Base-by-base conservation (phyloP, 257 asterid genomes). In the Ilex asprella region DNA sequence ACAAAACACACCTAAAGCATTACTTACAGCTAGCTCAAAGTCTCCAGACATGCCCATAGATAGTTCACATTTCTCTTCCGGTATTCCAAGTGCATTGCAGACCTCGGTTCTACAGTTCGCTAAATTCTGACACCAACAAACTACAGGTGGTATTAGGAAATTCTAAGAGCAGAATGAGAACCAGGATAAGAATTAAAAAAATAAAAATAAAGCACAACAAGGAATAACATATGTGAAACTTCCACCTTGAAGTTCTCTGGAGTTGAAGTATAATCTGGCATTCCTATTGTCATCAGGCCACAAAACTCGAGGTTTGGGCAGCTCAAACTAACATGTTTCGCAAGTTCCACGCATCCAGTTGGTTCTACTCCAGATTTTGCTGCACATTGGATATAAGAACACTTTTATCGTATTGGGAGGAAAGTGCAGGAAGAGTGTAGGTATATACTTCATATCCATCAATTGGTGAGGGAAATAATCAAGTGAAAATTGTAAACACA, bases 31-130 rank as follows among this genome's bases (percentile, higher is more conserved):
- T 61, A 88, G 86, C 80, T 88, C 98, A 73, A 86, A 92, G 78
- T 92, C 98, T 7, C 95, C 87, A 14, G 98, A 92, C 95, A 92
- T 92, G 84, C 97, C 98, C 98, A 92, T 92, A 2, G 98, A 92
- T 64, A 92, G 86, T 65, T 86, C 95, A 62, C 87, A 86, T 60
- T 76, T 84, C 47, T 83, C 95, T 78, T 84, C 97, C 16, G 74
- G 59, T 61, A 84, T 83, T 70, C 85, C 97, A 63, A 86, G 84
- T 41, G 76, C 84, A 76, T 80, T 70, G 76, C 97, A 92, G 51
- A 88, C 88, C 73, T 86, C 88, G 50, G 75, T 78, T 85, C 97
- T 75, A 68, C 98, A 92, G 55, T 70, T 76, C 58, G 89, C 86
- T 66, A 92, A 84, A 61, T 86, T 80, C 98, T 91, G 82, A 72